Conservation (phyloP, 2,329 filamentous ascomycete genomes). For the Colletotrichum tabaci region DNA sequence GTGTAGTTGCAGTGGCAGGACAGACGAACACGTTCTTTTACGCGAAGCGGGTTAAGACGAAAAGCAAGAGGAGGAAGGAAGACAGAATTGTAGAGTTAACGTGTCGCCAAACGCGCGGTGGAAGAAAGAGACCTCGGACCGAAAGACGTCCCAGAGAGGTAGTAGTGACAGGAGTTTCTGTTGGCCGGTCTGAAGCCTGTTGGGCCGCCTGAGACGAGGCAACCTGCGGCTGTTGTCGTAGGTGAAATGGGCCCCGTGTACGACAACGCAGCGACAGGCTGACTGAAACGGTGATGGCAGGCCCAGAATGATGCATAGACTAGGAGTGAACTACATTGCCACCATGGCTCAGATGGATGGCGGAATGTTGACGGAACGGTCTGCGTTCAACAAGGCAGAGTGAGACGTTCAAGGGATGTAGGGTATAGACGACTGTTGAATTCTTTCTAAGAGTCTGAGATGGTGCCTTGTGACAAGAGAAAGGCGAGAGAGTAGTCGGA, state of each 20-base stretch:
- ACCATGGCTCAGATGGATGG: neutral
- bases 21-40: neutral
- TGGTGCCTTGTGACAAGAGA: neutral
- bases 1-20: neutral
- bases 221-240: neutral
- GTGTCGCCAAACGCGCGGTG: neutral
- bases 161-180: neutral
- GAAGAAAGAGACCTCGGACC: neutral
- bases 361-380: neutral
- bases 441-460: neutral
- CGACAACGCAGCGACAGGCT: neutral
- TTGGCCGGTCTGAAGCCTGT: neutral
- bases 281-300: neutral
- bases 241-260: neutral
- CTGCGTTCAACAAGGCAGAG: slow-evolving; percentile 2
- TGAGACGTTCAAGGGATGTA: neutral
- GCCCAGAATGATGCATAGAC: neutral
- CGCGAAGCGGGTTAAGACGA: neutral
- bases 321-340: neutral
- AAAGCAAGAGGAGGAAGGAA: no score
- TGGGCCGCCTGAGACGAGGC: neutral
- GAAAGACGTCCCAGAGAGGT: neutral
- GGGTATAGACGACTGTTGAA: slow-evolving; percentile 4
- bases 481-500: neutral
- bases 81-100: no score